A percentile compares a stretch with the other conserved stretches of the same genome.
These are phyloP conservation scores for Podila epigama DNA, from an alignment of 192 early-diverging fungal genomes.

Conservation along the genomic window DNA sequence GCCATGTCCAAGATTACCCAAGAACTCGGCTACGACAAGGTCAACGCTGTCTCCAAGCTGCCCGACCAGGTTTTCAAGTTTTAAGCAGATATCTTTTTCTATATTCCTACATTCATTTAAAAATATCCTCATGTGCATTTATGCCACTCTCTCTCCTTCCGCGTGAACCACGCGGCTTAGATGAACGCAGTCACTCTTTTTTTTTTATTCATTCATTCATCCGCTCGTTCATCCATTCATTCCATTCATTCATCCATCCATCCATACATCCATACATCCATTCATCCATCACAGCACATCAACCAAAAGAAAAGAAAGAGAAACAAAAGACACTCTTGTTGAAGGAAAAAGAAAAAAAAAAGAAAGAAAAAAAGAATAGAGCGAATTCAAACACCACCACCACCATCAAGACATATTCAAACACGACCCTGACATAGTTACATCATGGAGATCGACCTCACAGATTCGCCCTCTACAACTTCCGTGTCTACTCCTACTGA, in stretches of 20 bases:
- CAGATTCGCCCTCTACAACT: constrained; percentile 46
- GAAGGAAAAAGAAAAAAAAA: not conserved
- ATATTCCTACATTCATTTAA: not conserved
- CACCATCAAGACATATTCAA: not conserved
- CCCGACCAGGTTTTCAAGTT: constrained; percentile 92
- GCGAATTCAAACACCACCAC: not conserved
- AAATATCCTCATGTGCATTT: not conserved
- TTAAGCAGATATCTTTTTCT: constrained; percentile 58
- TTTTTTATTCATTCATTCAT: not conserved
- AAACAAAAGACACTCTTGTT: not conserved
- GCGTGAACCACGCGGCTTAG: too few relatives aligned
- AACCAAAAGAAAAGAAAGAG: not conserved
- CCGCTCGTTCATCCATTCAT: not conserved
- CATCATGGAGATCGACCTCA: constrained; percentile 45
- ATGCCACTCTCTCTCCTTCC: too few relatives aligned
- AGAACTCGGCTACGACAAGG: constrained; percentile 82
- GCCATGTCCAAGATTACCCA: constrained; percentile 76
- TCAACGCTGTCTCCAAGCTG: constrained; percentile 80
- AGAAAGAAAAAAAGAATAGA: not conserved
- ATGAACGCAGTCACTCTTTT: not conserved
- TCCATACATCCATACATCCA: not conserved
- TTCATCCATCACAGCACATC: not conserved
- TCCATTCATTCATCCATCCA: not conserved
- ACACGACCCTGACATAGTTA: not conserved
- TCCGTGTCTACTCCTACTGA: constrained; percentile 46